A percentile compares a stretch with the other conserved stretches of the same genome.
phyloP scores from a whole-genome alignment of 768 basidiomycete genomes.

The Lactarius trivialis region DNA sequence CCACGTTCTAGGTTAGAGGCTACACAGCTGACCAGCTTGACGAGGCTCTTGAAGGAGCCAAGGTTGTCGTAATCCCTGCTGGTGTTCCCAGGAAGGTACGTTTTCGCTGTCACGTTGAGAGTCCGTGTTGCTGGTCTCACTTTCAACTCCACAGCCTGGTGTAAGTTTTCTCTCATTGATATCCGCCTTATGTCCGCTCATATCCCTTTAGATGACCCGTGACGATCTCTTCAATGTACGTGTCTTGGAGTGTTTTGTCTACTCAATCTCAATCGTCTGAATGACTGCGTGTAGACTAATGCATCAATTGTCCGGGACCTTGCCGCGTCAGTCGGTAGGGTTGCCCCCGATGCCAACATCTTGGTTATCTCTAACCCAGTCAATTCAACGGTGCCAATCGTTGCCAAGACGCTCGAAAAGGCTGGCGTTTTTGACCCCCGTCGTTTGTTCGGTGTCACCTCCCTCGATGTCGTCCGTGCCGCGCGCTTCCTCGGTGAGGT shows the following conservation, averaged over 20 bases:
- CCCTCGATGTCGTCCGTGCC: constrained; percentile 96
- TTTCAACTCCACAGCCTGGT: constrained; percentile 53
- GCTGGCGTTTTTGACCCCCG: constrained; percentile 88
- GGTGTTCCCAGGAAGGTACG: constrained; percentile 96
- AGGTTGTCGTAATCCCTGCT: constrained; percentile 96
- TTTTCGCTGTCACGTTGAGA: constrained; percentile 5
- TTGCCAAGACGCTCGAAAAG: constrained; percentile 85
- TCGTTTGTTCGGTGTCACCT: constrained; percentile 92
- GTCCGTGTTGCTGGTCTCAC: constrained; percentile 25
- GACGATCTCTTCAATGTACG: constrained; percentile 93
- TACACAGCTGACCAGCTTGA: constrained; percentile 84
- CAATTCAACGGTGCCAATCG: constrained; percentile 97
- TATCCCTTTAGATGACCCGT: constrained; percentile 72
- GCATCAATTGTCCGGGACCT: constrained; percentile 97
- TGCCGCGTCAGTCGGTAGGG: constrained; percentile 78
- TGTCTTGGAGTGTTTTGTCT: constrained; percentile 10
- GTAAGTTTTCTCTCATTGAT: constrained; percentile 44
- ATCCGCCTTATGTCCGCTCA: constrained; percentile 27
- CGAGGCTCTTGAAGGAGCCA: constrained; percentile 78
- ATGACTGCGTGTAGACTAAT: constrained; percentile 59
- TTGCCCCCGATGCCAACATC: constrained; percentile 85
- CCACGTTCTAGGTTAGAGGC: constrained; percentile 53
- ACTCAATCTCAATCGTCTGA: background rate
- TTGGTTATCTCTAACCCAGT: constrained; percentile 99
- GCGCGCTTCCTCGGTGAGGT: constrained; percentile 82